phyloP scores from a whole-genome alignment of 345 rosid genomes.

The Eucalyptus marginata region DNA sequence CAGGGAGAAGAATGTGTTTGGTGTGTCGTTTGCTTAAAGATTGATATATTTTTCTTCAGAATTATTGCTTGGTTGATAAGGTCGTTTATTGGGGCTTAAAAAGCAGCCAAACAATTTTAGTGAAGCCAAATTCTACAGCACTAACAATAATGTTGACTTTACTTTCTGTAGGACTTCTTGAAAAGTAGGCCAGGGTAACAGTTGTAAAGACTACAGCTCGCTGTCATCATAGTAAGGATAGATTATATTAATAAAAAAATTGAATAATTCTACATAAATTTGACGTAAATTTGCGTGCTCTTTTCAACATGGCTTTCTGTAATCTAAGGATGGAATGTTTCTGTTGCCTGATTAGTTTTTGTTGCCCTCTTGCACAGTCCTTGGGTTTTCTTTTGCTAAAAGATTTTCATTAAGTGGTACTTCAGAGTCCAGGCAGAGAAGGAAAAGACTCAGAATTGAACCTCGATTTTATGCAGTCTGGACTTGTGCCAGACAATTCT shows the following conservation, averaged over 20 bases:
- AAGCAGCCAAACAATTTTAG: neutral
- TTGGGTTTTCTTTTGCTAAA: neutral
- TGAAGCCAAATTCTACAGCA: neutral
- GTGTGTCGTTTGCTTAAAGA: neutral
- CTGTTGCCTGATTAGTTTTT: neutral
- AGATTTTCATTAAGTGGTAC: neutral
- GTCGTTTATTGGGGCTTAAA: neutral
- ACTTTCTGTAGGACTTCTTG: neutral
- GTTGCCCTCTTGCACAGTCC: neutral
- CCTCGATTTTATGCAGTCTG: neutral
- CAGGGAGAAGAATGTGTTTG: neutral
- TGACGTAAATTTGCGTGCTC: neutral
- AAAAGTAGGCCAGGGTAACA: neutral
- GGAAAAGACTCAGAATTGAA: neutral
- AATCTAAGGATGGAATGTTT: neutral
- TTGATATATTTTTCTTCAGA: neutral
- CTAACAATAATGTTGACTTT: neutral
- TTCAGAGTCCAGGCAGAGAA: neutral
- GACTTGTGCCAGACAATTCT: neutral
- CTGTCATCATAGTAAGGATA: neutral
- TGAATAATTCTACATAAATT: neutral
- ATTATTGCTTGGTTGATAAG: neutral
- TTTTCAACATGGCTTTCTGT: neutral
- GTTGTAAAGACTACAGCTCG: neutral
- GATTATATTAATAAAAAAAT: neutral